Conservation (phyloP, 345 rosid species). For the Lepidium africanum region DNA sequence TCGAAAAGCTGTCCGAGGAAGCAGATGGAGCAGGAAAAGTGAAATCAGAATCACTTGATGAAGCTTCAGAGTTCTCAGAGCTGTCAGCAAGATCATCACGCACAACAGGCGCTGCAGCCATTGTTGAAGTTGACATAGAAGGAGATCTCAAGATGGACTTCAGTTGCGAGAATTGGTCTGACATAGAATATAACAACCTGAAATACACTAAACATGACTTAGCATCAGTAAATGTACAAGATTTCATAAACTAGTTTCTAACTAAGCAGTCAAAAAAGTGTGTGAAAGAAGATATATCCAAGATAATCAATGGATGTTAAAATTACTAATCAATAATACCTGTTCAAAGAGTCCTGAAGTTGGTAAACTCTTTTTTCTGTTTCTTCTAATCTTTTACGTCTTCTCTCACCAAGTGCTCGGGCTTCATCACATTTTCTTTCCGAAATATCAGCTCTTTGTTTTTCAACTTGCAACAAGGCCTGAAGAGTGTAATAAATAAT, state of each 20-base stretch:
- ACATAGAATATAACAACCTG: slow-evolving; percentile 82
- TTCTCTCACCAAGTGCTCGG: slow-evolving; percentile 54
- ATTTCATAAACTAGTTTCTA: neutral
- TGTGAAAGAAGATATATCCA: neutral
- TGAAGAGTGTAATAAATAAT: slow-evolving; percentile 9
- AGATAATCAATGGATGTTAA: neutral
- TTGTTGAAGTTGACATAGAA: slow-evolving; percentile 36
- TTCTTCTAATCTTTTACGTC: slow-evolving; percentile 63
- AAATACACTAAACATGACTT: slow-evolving; percentile 61
- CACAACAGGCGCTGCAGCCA: slow-evolving; percentile 34
- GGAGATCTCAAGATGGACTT: slow-evolving; percentile 52
- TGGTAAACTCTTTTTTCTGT: slow-evolving; percentile 65
- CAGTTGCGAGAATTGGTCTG: slow-evolving; percentile 81
- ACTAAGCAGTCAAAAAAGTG: neutral
- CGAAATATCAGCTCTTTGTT: slow-evolving; percentile 66
- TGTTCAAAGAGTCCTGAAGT: slow-evolving; percentile 74
- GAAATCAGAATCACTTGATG: slow-evolving; percentile 63
- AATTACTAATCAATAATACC: slow-evolving; percentile 42
- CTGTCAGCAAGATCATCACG: slow-evolving; percentile 40
- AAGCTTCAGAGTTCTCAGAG: slow-evolving; percentile 55
- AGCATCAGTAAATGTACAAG: slow-evolving; percentile 39
- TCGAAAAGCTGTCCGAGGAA: slow-evolving; percentile 23
- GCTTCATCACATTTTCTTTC: slow-evolving; percentile 60
- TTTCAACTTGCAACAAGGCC: slow-evolving; percentile 55
- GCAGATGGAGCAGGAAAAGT: slow-evolving; percentile 52